Evolutionary conservation across 805 yeast genomes (phyloP), one percentile per base, ranked within the genome.

Genomic region (Wickerhamomyces sydowiorum): DNA sequence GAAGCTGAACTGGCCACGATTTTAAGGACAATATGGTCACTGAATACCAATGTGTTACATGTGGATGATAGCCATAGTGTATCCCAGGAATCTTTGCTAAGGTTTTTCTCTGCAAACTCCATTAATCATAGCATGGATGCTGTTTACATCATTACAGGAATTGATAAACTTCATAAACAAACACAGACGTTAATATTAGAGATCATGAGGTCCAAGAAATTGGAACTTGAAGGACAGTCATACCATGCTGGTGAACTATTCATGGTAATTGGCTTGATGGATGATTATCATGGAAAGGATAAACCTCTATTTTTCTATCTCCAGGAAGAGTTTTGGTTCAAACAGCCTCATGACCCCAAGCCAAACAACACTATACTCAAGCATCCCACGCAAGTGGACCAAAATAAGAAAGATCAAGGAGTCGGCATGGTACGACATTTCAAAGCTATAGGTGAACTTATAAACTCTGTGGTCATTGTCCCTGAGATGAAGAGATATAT

Each of bases 401-500:
- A n/a, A 22, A 13, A 36, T 31, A 8, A 29, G 41, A 19, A 31
- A 39, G 31, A 25, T 43, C 8, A 21, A 25, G 7, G 17, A 32
- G 5, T 18, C 15, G 29, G 18, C 18, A 24, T 24, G 23, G 15
- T 20, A 20, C 19, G 44, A 19, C 38, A 35, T n/a, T 17, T 46
- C 5, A 18, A 42, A 10, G 29, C 28, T 8, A 20, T 48, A 9
- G 34, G 53, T 10, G 14, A 39, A 1, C 36, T 49, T 17, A 42
- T 41, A 6, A 13, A 23, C 2, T 14, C 41, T 8, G 66, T 75
- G 10, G 49, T 44, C 5, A 56, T 80, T 7, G 65, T 69, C 1
- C 69, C 78, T 0, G 84, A 80, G 41, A 60, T 80, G 24, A 54
- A 54, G 35, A 56, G 81, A 5, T 81, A 80, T 49, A 69, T 77